Percentiles rank a stretch among this genome's conserved stretches.
Conservation (phyloP, 495 filamentous ascomycete genomes). For the Aspergillus incahuasiensis region DNA sequence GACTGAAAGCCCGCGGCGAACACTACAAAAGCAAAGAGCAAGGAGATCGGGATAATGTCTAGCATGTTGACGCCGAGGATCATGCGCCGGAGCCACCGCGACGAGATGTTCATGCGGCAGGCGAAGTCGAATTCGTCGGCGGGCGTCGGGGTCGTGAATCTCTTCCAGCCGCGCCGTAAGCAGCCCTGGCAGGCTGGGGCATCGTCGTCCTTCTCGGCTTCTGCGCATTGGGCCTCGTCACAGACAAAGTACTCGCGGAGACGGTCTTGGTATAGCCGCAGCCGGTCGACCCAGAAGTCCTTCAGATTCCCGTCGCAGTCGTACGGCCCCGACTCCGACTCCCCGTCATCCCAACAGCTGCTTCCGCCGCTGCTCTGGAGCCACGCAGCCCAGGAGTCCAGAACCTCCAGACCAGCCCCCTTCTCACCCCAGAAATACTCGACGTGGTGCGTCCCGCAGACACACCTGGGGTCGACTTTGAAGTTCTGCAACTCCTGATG, state of each 20-base stretch:
- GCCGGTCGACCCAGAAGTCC: background rate
- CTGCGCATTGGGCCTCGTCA: background rate
- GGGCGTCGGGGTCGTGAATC: background rate
- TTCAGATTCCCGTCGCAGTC: background rate
- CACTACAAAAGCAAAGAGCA: background rate
- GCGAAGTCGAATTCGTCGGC: background rate
- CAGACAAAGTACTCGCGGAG: background rate
- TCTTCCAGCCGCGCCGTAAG: slow-evolving; percentile 7
- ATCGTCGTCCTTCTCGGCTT: background rate
- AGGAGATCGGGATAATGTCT: background rate
- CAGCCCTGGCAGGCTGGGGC: background rate
- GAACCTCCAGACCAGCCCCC: background rate
- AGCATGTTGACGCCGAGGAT: background rate
- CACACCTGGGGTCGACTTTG: background rate
- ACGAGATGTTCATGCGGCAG: background rate
- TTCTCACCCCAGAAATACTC: background rate
- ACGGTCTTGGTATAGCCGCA: background rate
- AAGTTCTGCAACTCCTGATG: background rate
- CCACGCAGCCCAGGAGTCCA: background rate
- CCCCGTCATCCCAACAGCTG: background rate
- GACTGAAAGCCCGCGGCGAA: too few relatives aligned
- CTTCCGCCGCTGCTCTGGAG: background rate
- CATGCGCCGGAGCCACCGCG: background rate
- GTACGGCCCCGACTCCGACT: background rate
- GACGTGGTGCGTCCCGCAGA: background rate